A percentile compares a stretch with the other conserved stretches of the same genome.
phyloP scores from a whole-genome alignment of 768 basidiomycete species.

The Fistulinella prunicolor region DNA sequence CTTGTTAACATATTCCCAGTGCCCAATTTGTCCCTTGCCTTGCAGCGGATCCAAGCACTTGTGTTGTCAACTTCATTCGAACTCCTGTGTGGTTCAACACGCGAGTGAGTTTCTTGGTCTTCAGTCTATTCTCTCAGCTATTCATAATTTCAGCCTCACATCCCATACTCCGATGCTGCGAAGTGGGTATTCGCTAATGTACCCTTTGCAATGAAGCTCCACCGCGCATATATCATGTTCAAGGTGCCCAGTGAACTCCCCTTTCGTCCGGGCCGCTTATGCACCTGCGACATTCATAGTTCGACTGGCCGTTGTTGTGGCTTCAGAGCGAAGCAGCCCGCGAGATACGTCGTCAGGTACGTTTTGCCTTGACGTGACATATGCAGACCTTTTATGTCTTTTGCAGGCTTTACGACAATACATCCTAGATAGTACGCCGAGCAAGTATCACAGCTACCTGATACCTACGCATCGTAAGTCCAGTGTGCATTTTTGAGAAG shows the following conservation, averaged over 20 bases:
- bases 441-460: constrained; percentile 43
- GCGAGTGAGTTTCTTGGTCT: constrained; percentile 36
- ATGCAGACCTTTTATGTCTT: background rate
- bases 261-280: background rate
- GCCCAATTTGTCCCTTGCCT: constrained; percentile 62
- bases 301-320: constrained; percentile 16
- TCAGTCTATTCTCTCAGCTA: background rate
- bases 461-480: constrained; percentile 51
- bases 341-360: constrained; percentile 15
- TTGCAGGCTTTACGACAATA: constrained; percentile 42
- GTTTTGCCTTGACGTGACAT: background rate
- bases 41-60: constrained; percentile 46
- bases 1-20: constrained; percentile 31
- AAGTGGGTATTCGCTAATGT: constrained; percentile 56
- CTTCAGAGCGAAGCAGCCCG: constrained; percentile 7
- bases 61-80: constrained; percentile 56
- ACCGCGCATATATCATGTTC: constrained; percentile 51
- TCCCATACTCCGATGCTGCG: constrained; percentile 38
- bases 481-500: background rate
- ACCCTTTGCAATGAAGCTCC: constrained; percentile 48
- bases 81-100: constrained; percentile 62
- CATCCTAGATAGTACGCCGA: constrained; percentile 48
- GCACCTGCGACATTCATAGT: constrained; percentile 8
- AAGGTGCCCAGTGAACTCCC: constrained; percentile 30
- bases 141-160: constrained; percentile 34